Conservation (phyloP, 1,284 basidiomycete genomes). For the Rhizoctonia solani region DNA sequence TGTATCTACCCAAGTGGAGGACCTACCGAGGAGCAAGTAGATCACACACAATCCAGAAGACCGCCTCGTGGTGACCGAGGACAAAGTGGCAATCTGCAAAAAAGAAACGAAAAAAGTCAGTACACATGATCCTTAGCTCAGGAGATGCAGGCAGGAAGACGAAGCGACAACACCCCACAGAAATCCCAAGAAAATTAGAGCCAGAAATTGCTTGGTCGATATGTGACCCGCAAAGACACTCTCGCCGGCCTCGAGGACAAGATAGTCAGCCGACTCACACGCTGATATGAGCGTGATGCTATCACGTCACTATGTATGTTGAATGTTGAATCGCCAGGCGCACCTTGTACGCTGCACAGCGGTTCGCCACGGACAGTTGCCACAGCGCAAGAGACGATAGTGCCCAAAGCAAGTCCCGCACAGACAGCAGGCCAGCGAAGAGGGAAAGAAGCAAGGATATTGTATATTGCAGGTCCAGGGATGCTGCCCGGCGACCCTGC, state of each 20-base stretch:
- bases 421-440: conserved; percentile 33
- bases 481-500: conserved; percentile 22
- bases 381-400: neutral
- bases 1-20: too few relatives aligned
- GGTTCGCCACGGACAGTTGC: neutral
- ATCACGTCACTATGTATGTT: neutral
- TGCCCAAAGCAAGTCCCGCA: neutral
- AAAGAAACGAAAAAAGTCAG: neutral
- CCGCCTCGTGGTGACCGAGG: neutral
- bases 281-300: neutral
- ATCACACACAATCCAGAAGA: neutral
- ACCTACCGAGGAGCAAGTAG: neutral
- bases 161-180: too few relatives aligned
- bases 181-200: too few relatives aligned
- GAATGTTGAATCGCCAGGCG: neutral
- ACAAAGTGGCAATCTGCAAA: neutral
- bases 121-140: neutral
- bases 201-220: too few relatives aligned
- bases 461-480: conserved; percentile 5
- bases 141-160: neutral
- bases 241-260: too few relatives aligned
- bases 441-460: conserved; percentile 27
- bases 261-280: neutral
- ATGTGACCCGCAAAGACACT: too few relatives aligned
- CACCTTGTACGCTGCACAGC: neutral